phyloP scores from a whole-genome alignment of 2,329 filamentous ascomycete genomes.

The Tympanopsis confertula region DNA sequence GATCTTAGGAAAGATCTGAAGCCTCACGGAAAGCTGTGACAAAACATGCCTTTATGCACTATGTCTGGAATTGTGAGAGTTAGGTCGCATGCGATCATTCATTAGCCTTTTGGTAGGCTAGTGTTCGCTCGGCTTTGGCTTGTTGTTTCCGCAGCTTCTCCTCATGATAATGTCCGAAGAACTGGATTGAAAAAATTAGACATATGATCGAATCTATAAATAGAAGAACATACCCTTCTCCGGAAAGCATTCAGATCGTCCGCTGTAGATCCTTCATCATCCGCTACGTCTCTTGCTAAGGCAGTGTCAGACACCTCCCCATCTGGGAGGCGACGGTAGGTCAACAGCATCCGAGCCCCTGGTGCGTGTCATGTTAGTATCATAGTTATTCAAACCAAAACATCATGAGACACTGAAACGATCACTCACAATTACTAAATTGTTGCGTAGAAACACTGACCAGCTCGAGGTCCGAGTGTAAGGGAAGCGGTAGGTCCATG shows the following conservation, averaged over 20 bases:
- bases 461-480: conserved; percentile 42
- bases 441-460: conserved; percentile 46
- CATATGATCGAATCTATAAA: neutral
- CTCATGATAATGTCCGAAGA: too few relatives aligned
- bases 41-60: too few relatives aligned
- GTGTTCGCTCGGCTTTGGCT: too few relatives aligned
- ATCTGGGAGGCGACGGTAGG: conserved; percentile 40
- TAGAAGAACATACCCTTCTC: conserved; percentile 13
- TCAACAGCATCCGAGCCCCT: conserved; percentile 52
- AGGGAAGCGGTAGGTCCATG: conserved; percentile 41
- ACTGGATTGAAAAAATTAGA: too few relatives aligned
- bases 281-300: conserved; percentile 17
- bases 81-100: too few relatives aligned
- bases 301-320: conserved; percentile 4
- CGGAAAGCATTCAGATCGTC: conserved; percentile 55
- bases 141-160: too few relatives aligned
- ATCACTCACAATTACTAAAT: conserved; percentile 45
- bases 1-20: neutral
- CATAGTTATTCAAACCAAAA: conserved; percentile 1
- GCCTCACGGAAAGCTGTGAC: too few relatives aligned
- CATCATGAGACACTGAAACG: neutral
- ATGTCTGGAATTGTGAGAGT: too few relatives aligned
- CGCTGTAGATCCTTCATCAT: conserved; percentile 28
- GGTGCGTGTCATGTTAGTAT: conserved; percentile 2
- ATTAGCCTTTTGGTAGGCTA: too few relatives aligned